Evolutionary conservation across 345 rosid species (phyloP).

Genomic region (Linum trigynum): DNA sequence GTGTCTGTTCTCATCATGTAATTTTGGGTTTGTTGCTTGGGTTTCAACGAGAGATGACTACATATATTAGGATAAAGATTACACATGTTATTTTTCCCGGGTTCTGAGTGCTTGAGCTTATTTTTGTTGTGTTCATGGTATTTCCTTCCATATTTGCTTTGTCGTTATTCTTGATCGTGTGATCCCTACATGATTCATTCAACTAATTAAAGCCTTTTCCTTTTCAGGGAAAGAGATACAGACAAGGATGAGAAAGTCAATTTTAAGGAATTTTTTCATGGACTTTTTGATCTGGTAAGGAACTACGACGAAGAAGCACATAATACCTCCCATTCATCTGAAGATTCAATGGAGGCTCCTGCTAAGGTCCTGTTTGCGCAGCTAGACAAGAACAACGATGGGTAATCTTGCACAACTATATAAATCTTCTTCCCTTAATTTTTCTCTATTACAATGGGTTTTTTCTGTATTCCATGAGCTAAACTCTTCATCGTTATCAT

Average conservation of each 20-base stretch:
- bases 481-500: too few relatives aligned
- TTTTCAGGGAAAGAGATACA: slow-evolving; percentile 76
- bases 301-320: slow-evolving; percentile 76
- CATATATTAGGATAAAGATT: neutral
- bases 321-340: slow-evolving; percentile 46
- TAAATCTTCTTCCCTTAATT: too few relatives aligned
- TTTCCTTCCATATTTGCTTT: neutral
- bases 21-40: too few relatives aligned
- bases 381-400: slow-evolving; percentile 86
- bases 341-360: slow-evolving; percentile 62
- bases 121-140: neutral
- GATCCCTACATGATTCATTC: neutral
- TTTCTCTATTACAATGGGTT: too few relatives aligned
- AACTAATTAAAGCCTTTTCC: slow-evolving; percentile 11
- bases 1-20: too few relatives aligned
- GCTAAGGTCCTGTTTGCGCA: slow-evolving; percentile 61
- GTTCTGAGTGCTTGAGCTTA: neutral
- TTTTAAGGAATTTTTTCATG: slow-evolving; percentile 80
- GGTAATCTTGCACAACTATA: slow-evolving; percentile 35
- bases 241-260: slow-evolving; percentile 82
- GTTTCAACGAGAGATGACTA: neutral
- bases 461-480: too few relatives aligned
- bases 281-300: slow-evolving; percentile 81
- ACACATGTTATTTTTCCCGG: neutral
- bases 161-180: neutral